Evolutionary conservation across 2,329 filamentous ascomycete genomes (phyloP).

Genomic region (Scedosporium dehoogii): DNA sequence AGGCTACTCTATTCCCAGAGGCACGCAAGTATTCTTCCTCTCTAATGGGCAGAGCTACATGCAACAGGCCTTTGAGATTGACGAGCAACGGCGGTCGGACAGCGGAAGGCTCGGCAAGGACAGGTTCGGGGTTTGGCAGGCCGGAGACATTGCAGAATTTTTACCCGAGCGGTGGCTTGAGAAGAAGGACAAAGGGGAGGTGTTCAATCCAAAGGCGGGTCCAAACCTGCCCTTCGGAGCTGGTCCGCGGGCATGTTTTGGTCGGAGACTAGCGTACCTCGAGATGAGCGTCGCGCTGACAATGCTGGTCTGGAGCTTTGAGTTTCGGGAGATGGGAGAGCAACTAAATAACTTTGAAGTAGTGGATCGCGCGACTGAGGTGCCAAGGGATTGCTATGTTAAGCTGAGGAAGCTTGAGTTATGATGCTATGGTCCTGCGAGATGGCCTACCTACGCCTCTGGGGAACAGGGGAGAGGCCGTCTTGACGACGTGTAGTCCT

Average conservation of each 20-base stretch:
- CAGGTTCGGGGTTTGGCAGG: constrained; percentile 13
- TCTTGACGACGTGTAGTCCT: no score
- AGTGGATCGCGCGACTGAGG: no score
- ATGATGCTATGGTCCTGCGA: no score
- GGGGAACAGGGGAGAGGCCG: no score
- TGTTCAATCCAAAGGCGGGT: constrained; percentile 23
- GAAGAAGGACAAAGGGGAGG: constrained; percentile 5
- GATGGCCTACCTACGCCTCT: no score
- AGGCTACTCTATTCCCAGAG: constrained; percentile 18
- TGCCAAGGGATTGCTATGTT: no score
- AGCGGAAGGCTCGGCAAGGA: neutral
- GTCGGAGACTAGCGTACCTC: constrained; percentile 19
- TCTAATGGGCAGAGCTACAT: constrained; percentile 8
- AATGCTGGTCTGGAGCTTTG: constrained; percentile 19
- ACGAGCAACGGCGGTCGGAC: constrained; percentile 7
- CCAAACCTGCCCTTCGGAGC: constrained; percentile 25
- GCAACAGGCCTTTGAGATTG: constrained; percentile 4
- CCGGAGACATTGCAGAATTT: constrained; percentile 10
- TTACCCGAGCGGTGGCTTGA: constrained; percentile 9
- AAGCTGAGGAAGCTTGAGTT: no score
- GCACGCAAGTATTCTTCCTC: constrained; percentile 13
- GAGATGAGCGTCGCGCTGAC: constrained; percentile 18
- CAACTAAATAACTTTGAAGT: no score
- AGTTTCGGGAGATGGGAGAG: neutral
- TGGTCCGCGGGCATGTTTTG: constrained; percentile 28